Base-by-base conservation (phyloP, 257 asterid genomes). In the Nicotiana undulata region DNA sequence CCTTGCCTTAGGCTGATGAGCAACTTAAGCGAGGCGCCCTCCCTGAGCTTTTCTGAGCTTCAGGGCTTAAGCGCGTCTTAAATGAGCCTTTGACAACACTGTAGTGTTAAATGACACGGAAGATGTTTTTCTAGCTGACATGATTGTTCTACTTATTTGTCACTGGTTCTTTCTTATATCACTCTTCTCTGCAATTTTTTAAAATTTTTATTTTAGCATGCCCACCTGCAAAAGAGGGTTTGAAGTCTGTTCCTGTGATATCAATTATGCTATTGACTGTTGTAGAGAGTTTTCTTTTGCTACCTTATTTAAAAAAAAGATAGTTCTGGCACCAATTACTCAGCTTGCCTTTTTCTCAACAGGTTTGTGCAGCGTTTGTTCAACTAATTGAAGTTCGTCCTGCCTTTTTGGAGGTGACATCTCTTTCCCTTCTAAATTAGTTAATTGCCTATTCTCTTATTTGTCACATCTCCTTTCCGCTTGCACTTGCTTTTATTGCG, bases 321-420 rank as follows among this genome's bases (percentile, higher is more conserved):
- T 0, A 40, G 49, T 40, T 40, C 12, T 40, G 49, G 49, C 49
- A 49, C 61, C 60, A 29, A 32, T 64, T 51, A 40, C 60, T 79
- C 84, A 75, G 28, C 79, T 85, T 81, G 40, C 60, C 70, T 82
- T 75, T 37, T 75, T 3, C 49, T 40, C 63, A 63, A 85, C 91
- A 95, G 98, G 99, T 96, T 29, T 96, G 98, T 85, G 82, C 98
- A 74, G 99, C 99, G 67, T 96, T 96, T 85, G 99, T 96, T 82
- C 98, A 96, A 83, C 90, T 96, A 81, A 85, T 94, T 79, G 99
- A 93, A 87, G 93, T 94, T 83, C 93, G 93, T 64, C 88, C 95
- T 75, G 89, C 92, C 84, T 87, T 89, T 80, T 81, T 96, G 87
- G 94, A 90, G 99, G 98, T 92, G 81, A 40, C 64, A 86, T 80